Conservation (phyloP, 2,329 filamentous ascomycete species). For the Colletotrichum eremochloae region DNA sequence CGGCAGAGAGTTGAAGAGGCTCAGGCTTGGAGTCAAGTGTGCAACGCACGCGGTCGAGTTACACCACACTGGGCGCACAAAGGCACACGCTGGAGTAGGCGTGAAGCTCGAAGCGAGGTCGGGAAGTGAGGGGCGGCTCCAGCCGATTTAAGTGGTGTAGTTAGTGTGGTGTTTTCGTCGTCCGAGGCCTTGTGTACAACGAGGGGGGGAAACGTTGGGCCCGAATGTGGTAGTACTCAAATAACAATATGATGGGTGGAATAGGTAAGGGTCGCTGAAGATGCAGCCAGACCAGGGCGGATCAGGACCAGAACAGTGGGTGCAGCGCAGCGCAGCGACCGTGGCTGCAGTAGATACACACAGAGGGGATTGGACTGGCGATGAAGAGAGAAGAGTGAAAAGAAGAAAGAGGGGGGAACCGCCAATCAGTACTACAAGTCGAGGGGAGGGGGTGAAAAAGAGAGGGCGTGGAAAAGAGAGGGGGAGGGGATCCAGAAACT, state of each 20-base stretch:
- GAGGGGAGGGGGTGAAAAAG: not conserved
- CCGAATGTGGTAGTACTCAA: slow-evolving; percentile 30
- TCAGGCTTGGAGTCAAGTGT: slow-evolving; percentile 27
- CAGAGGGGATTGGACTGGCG: slow-evolving; percentile 24
- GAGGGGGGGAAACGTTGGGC: slow-evolving; percentile 16
- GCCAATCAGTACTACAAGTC: not conserved
- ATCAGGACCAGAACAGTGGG: slow-evolving; percentile 37
- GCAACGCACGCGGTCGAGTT: slow-evolving; percentile 33
- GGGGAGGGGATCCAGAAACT: slow-evolving; percentile 24
- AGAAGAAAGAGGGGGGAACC: slow-evolving; percentile 4
- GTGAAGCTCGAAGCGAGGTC: slow-evolving; percentile 36
- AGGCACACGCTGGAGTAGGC: slow-evolving; percentile 23
- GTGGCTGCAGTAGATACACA: slow-evolving; percentile 14
- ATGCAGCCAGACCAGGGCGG: slow-evolving; percentile 41
- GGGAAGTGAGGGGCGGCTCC: slow-evolving; percentile 34
- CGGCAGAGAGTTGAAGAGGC: slow-evolving; percentile 24
- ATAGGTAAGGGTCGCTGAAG: slow-evolving; percentile 30
- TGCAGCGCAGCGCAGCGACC: slow-evolving; percentile 29
- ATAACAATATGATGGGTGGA: slow-evolving; percentile 33
- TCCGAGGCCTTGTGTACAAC: slow-evolving; percentile 32
- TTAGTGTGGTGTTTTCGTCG: slow-evolving; percentile 31
- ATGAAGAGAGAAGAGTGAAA: slow-evolving; percentile 33
- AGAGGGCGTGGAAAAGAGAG: slow-evolving; percentile 9
- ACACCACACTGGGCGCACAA: slow-evolving; percentile 31
- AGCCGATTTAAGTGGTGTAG: slow-evolving; percentile 34